phyloP scores from a whole-genome alignment of 495 filamentous ascomycete species.

The Hyaloscypha hepaticicola region DNA sequence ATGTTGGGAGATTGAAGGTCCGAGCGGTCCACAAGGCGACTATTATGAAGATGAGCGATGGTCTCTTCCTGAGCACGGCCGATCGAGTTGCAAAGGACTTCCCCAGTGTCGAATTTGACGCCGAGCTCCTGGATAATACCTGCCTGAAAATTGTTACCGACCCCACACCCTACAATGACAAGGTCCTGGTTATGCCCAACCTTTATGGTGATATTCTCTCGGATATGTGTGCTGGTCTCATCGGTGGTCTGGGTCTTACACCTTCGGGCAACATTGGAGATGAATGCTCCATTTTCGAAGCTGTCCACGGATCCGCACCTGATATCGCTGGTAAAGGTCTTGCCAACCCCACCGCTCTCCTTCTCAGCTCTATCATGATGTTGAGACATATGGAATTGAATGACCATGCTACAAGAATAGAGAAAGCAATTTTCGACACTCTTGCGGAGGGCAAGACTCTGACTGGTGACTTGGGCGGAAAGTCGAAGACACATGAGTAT shows the following conservation, averaged over 20 bases:
- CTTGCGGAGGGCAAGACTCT: constrained; percentile 93
- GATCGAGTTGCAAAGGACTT: constrained; percentile 86
- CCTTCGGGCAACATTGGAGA: constrained; percentile 98
- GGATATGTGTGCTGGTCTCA: constrained; percentile 98
- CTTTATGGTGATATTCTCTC: constrained; percentile 99
- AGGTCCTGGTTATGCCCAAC: constrained; percentile 99
- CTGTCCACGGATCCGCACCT: constrained; percentile 95
- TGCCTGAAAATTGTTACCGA: constrained; percentile 98
- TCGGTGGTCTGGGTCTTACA: constrained; percentile 94
- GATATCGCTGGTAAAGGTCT: constrained; percentile 96
- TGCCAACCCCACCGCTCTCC: constrained; percentile 91
- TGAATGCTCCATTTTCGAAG: constrained; percentile 99
- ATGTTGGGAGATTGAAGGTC: constrained; percentile 91
- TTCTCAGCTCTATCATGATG: constrained; percentile 97
- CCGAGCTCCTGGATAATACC: constrained; percentile 96
- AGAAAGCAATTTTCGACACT: constrained; percentile 91
- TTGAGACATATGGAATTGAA: constrained; percentile 94
- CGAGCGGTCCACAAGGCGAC: constrained; percentile 98
- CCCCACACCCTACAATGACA: constrained; percentile 94
- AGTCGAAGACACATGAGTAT: constrained; percentile 89
- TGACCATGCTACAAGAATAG: constrained; percentile 82
- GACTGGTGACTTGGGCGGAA: constrained; percentile 93
- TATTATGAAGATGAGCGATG: constrained; percentile 99
- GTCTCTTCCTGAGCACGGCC: constrained; percentile 89
- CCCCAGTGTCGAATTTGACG: constrained; percentile 91